Percentiles rank a stretch among this genome's conserved stretches.
Evolutionary conservation across 371 early-diverging fungal species (phyloP).

Genomic region (Sporodiniella umbellata): DNA sequence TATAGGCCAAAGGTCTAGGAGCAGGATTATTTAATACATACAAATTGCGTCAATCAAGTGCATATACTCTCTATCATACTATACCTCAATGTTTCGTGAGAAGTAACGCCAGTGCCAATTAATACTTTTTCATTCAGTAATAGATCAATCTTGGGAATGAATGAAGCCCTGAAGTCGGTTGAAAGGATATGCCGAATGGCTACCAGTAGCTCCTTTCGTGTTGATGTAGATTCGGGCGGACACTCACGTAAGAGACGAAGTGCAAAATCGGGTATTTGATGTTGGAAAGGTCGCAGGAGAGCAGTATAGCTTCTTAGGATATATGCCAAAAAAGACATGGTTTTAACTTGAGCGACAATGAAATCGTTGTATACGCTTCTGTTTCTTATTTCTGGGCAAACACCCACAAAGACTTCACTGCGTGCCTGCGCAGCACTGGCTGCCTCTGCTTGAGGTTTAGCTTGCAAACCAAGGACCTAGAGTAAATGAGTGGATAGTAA

Average conservation of each 20-base stretch:
- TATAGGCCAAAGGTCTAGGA: constrained; percentile 82
- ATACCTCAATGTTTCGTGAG: constrained; percentile 85
- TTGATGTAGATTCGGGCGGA: constrained; percentile 91
- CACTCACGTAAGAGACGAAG: constrained; percentile 87
- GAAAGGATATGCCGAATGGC: constrained; percentile 94
- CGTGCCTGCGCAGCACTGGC: constrained; percentile 64
- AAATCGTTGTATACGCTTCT: constrained; percentile 76
- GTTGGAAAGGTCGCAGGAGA: constrained; percentile 70
- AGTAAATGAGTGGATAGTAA: neutral
- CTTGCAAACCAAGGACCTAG: constrained; percentile 74
- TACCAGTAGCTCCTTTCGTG: constrained; percentile 93
- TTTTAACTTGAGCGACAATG: constrained; percentile 90
- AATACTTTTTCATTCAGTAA: constrained; percentile 90
- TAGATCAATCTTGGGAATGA: constrained; percentile 84
- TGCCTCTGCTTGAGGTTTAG: constrained; percentile 72
- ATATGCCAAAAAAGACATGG: constrained; percentile 95
- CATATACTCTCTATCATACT: neutral
- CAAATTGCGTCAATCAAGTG: neutral
- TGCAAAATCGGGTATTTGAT: constrained; percentile 85
- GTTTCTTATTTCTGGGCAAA: constrained; percentile 76
- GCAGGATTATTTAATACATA: too few relatives aligned
- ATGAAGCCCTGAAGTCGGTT: constrained; percentile 85
- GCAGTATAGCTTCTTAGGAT: constrained; percentile 79
- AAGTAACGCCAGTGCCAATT: constrained; percentile 90
- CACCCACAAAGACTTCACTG: constrained; percentile 77